Evolutionary conservation across 1,284 basidiomycete genomes (phyloP).

Genomic region (Puccinia coronata): DNA sequence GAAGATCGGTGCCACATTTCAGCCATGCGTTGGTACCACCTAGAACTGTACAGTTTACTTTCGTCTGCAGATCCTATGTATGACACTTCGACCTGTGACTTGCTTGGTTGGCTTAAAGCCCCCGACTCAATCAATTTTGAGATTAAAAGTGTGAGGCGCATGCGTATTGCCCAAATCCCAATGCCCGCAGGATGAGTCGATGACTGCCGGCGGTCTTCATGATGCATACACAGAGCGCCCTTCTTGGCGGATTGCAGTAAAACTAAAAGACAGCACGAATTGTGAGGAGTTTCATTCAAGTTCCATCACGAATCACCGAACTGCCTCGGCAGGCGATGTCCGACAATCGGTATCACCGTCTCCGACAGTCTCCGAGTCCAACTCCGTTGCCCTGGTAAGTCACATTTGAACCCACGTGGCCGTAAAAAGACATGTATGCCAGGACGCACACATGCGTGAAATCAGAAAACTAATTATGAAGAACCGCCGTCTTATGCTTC

Average conservation of each 20-base stretch:
- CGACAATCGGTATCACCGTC: neutral
- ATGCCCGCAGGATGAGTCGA: neutral
- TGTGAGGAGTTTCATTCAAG: neutral
- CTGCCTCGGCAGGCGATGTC: neutral
- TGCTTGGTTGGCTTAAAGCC: slow-evolving; percentile 31
- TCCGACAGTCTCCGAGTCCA: too few relatives aligned
- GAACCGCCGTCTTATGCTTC: too few relatives aligned
- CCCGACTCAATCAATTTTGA: neutral
- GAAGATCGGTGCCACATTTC: slow-evolving; percentile 21
- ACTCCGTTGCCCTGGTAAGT: too few relatives aligned
- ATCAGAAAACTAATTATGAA: too few relatives aligned
- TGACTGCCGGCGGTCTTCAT: neutral
- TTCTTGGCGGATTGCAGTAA: neutral
- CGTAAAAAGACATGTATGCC: too few relatives aligned
- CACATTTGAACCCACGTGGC: too few relatives aligned
- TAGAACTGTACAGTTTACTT: slow-evolving; percentile 23
- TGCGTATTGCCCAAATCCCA: neutral
- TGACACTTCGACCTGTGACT: slow-evolving; percentile 13
- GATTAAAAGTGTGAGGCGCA: neutral
- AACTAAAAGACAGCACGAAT: neutral
- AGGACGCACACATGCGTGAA: too few relatives aligned
- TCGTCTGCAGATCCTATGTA: slow-evolving; percentile 20
- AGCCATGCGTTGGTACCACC: slow-evolving; percentile 14
- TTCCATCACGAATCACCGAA: neutral
- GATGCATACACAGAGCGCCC: neutral